Percentiles rank a stretch among this genome's conserved stretches.
Conservation (phyloP, 306 rosid genomes). For the Crotalaria pallida region DNA sequence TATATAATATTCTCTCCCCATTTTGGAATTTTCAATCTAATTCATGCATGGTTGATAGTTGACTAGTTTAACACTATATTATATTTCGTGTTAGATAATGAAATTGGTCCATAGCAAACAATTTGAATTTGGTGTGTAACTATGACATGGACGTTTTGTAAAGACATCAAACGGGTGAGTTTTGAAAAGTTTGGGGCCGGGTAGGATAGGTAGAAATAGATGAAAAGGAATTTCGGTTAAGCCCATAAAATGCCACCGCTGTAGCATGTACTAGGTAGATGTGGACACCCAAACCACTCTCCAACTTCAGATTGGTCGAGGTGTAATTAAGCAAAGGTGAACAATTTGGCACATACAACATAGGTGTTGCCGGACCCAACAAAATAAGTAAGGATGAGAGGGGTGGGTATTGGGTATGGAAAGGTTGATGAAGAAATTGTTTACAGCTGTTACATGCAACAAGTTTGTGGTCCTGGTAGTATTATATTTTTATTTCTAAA, state of each 20-base stretch:
- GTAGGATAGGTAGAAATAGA: neutral
- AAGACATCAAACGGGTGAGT: neutral
- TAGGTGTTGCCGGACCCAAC: neutral
- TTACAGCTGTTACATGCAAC: slow-evolving; percentile 36
- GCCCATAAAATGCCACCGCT: neutral
- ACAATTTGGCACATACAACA: neutral
- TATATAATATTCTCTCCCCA: neutral
- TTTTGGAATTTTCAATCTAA: neutral
- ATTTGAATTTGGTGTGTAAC: neutral
- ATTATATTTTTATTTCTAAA: no score
- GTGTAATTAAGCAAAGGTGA: neutral
- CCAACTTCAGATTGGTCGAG: neutral
- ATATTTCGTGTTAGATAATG: neutral
- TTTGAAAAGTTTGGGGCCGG: neutral
- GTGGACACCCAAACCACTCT: neutral
- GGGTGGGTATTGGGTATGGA: neutral
- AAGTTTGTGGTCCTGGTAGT: slow-evolving; percentile 12
- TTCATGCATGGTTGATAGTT: neutral
- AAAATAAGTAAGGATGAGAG: neutral
- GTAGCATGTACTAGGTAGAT: neutral
- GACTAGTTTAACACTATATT: neutral
- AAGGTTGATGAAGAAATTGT: neutral
- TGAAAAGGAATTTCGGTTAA: neutral
- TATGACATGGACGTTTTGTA: neutral
- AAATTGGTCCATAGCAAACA: neutral